Base-by-base conservation (phyloP, 2,329 filamentous ascomycete species). In the Beauveria rudraprayagi region DNA sequence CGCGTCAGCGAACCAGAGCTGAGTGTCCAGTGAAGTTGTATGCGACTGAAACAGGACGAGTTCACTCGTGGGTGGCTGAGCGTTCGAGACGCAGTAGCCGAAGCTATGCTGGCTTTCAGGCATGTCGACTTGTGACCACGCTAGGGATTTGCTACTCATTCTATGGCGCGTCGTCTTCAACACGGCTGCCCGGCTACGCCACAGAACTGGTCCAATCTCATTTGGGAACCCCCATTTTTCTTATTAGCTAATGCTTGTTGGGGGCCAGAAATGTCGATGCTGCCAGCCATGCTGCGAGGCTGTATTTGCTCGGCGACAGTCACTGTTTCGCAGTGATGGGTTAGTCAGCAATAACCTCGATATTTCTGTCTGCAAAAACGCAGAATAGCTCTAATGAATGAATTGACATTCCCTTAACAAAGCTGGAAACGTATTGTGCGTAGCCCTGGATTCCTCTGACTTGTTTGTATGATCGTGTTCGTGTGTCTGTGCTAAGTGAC, bases 321-420 rank as follows among this genome's bases (percentile, higher is more conserved):
- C 22, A 50, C 17, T 43, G 10, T 47, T 11, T 47, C 44, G 40
- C 26, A 19, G 14, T 14, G 40, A 41, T 44, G 28, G 48, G 17
- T 26, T 26, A 37, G n/a, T 41, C 50, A 24, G 17, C 44, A 48
- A 30, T 26, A 9, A 28, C 24, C n/a, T 43, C 22, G 40, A 41
- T 60, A 60, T 53, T 47, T 37, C 28, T 60, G 47, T 46, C 48
- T 60, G 57, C 57, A 26, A 37, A 30, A 11, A 34, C 3, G 50
- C 57, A 60, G 57, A 43, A 53, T 60, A 60, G 41, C 22, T 60
- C n/a, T 60, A 60, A 48, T 47, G 34, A 46, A 7, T 54, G 50
- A 60, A 60, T 54, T 54, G 43, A 54, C 41, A 60, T 34, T n/a
- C 26, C 30, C 16, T 52, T 52, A 30, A 3, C 3, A 11, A 34